A percentile compares a stretch with the other conserved stretches of the same genome.
phyloP scores from a whole-genome alignment of 2,329 filamentous ascomycete genomes.

The Huntiella savannae region DNA sequence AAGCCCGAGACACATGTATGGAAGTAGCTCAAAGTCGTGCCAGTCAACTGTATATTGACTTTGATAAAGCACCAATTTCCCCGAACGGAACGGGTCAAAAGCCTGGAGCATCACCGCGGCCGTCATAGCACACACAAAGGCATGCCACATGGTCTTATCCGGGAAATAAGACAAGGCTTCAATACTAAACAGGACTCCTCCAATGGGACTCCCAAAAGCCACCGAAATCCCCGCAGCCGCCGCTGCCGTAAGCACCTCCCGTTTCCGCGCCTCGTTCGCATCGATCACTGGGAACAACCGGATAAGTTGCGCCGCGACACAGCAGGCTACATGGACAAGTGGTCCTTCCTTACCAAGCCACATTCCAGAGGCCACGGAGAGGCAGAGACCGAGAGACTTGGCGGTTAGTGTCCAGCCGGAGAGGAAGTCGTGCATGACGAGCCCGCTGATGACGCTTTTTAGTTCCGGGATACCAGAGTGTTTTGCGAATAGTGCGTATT shows the following conservation, averaged over 20 bases:
- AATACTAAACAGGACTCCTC: slow-evolving; percentile 87
- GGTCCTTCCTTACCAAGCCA: slow-evolving; percentile 96
- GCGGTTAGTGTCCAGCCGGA: slow-evolving; percentile 75
- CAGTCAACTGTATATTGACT: slow-evolving; percentile 81
- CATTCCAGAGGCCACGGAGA: slow-evolving; percentile 82
- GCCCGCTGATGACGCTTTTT: slow-evolving; percentile 86
- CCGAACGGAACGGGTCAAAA: slow-evolving; percentile 83
- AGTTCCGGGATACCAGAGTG: slow-evolving; percentile 96
- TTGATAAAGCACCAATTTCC: slow-evolving; percentile 89
- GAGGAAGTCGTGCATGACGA: slow-evolving; percentile 75
- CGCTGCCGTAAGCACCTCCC: slow-evolving; percentile 81
- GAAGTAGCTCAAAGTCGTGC: slow-evolving; percentile 86
- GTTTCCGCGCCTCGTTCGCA: slow-evolving; percentile 80
- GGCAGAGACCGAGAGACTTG: slow-evolving; percentile 74
- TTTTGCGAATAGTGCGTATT: slow-evolving; percentile 73
- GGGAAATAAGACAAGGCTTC: slow-evolving; percentile 95
- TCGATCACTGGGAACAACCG: slow-evolving; percentile 69
- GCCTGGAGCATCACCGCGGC: slow-evolving; percentile 84
- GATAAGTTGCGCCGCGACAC: slow-evolving; percentile 86
- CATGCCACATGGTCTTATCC: slow-evolving; percentile 99
- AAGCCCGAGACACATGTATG: slow-evolving; percentile 71
- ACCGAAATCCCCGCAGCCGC: slow-evolving; percentile 86
- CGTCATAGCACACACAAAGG: slow-evolving; percentile 98
- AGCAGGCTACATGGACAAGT: slow-evolving; percentile 88
- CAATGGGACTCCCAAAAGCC: slow-evolving; percentile 84